Evolutionary conservation across 805 yeast species (phyloP).

Genomic region (Metschnikowia koreensis): DNA sequence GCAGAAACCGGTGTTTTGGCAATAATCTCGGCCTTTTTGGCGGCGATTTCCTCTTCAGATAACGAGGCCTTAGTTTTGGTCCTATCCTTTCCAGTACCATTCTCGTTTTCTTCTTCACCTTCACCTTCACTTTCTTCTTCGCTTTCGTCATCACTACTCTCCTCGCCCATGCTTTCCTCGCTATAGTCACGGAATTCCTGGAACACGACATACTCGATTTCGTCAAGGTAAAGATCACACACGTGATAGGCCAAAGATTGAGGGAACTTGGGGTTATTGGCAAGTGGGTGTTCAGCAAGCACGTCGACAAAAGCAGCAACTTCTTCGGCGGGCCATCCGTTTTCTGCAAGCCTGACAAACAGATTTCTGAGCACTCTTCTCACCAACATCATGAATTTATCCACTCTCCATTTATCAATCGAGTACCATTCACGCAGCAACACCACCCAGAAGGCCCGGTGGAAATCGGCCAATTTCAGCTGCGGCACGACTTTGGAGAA

Average conservation of each 20-base stretch:
- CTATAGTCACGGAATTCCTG: conserved; percentile 40
- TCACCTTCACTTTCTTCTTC: conserved; percentile 5
- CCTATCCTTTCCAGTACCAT: background rate
- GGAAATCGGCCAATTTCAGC: conserved; percentile 49
- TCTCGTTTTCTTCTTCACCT: conserved; percentile 3
- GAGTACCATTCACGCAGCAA: conserved; percentile 78
- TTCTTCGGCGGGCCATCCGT: conserved; percentile 50
- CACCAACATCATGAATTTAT: conserved; percentile 78
- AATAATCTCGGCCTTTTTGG: conserved; percentile 33
- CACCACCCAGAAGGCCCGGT: conserved; percentile 77
- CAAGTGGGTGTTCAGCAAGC: conserved; percentile 47
- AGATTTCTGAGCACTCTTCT: conserved; percentile 72
- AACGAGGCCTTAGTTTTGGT: conserved; percentile 22
- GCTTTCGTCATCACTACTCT: conserved; percentile 31
- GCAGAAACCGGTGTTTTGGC: conserved; percentile 49
- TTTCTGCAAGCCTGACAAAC: conserved; percentile 51
- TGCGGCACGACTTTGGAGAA: conserved; percentile 45
- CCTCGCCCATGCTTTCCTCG: conserved; percentile 40
- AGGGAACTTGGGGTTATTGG: conserved; percentile 60
- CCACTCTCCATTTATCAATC: conserved; percentile 83
- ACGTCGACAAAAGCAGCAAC: conserved; percentile 47
- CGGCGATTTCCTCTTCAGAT: conserved; percentile 14
- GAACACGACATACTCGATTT: conserved; percentile 66
- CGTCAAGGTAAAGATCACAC: conserved; percentile 81
- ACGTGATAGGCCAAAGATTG: conserved; percentile 82